Evolutionary conservation across 495 filamentous ascomycete genomes (phyloP), one percentile per base, ranked within the genome.

Genomic region (Tuber calosporum): DNA sequence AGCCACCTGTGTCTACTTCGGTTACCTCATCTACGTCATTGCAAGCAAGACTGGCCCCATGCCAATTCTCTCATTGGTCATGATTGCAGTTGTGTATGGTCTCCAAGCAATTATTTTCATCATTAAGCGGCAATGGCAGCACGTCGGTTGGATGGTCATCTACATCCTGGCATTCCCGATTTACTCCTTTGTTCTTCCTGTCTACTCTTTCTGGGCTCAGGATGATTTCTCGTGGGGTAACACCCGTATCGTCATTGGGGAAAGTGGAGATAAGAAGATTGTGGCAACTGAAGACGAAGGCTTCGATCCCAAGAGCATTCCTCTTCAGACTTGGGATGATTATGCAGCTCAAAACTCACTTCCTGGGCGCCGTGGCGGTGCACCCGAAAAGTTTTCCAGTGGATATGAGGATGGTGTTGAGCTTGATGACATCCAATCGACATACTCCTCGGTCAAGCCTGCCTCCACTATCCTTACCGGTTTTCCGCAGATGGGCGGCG

Each of bases 151-250:
- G 95, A 97, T 99, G 93, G 90, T 98, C 80, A 98, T 99, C 80
- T 99, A 99, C 83, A 86, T 99, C 75, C 78, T 93, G 11, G 96
- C 95, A 1, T 97, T 91, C 86, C 96, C 96, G 0, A 90, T 99
- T 78, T 97, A 93, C 84, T 94, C 90, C 22, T 93, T 99, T 80
- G 81, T 97, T 72, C 87, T 99, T 9, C 95, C 95, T 0, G 83
- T 99, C 78, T 99, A 97, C 85, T 96, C 95, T 0, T 99, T 99
- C 89, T 99, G 95, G 95, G 94, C 96, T 81, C 93, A 97, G 82
- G 95, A 99, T 84, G 92, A 99, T 84, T 99, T 99, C 86, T 88
- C 89, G 9, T 99, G 95, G 95, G 95, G 95, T 87, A 98, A 92
- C 82, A 99, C 95, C 0, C 93, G 96, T 86, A 89, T 99, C 75